Evolutionary conservation across 225 moss, liverwort and hornwort genomes (phyloP).

Genomic region (Polytrichum formosum): DNA sequence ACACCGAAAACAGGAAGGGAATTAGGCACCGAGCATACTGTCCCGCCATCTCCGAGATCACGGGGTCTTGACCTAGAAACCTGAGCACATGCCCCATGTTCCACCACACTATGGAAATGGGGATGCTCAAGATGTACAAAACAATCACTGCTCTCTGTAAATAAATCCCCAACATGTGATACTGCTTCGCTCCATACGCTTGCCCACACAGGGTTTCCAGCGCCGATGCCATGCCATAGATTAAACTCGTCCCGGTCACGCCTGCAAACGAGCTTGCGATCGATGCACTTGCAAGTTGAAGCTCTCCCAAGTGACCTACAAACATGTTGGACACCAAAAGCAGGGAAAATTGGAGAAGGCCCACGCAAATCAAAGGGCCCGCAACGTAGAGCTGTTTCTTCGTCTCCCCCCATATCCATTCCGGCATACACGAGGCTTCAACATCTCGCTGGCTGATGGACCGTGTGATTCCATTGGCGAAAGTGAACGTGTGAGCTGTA

Average conservation of each 20-base stretch:
- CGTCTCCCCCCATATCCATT: conserved; percentile 40
- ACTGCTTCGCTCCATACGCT: conserved; percentile 53
- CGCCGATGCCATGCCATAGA: conserved; percentile 44
- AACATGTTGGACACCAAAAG: conserved; percentile 63
- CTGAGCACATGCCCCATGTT: conserved; percentile 41
- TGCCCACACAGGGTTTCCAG: conserved; percentile 62
- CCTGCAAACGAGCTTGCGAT: conserved; percentile 27
- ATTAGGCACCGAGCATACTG: conserved; percentile 47
- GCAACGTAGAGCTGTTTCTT: conserved; percentile 29
- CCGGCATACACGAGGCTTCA: conserved; percentile 16
- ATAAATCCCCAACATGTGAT: conserved; percentile 43
- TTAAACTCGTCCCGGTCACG: conserved; percentile 28
- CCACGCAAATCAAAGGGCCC: conserved; percentile 54
- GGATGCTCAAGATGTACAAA: conserved; percentile 16
- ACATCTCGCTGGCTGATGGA: conserved; percentile 37
- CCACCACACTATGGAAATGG: conserved; percentile 49
- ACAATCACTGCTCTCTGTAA: conserved; percentile 59
- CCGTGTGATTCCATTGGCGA: conserved; percentile 29
- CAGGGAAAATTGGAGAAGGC: conserved; percentile 40
- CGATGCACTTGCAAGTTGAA: conserved; percentile 58
- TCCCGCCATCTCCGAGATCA: conserved; percentile 53
- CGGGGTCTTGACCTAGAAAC: conserved; percentile 52
- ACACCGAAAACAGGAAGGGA: conserved; percentile 48
- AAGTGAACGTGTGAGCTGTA: conserved; percentile 21
- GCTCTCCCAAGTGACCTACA: conserved; percentile 72